phyloP scores from a whole-genome alignment of 208 protist species.

The Trypanosoma brucei region DNA sequence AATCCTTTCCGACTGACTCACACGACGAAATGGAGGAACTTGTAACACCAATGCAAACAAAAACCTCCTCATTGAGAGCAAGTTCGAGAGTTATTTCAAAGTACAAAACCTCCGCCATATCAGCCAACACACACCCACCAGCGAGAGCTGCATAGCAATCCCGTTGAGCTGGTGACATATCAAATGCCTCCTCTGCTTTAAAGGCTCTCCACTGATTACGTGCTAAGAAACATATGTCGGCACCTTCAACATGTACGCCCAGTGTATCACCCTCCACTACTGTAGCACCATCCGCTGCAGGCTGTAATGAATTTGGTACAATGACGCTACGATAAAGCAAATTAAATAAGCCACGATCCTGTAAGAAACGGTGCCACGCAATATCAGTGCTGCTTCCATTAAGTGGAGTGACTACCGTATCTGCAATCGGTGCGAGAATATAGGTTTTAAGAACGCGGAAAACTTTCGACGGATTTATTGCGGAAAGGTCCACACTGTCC shows the following conservation, averaged over 20 bases:
- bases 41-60: conserved; percentile 63
- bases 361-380: conserved; percentile 10
- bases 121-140: conserved; percentile 59
- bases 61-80: conserved; percentile 31
- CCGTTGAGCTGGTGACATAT: conserved; percentile 19
- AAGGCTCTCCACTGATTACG: conserved; percentile 70
- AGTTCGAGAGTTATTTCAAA: conserved; percentile 82
- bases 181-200: no score
- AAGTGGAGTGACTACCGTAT: conserved; percentile 13
- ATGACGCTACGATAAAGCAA: conserved; percentile 64
- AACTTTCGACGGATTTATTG: conserved; percentile 66
- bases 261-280: conserved; percentile 80
- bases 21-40: conserved; percentile 38
- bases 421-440: conserved; percentile 25
- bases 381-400: conserved; percentile 17
- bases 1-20: conserved; percentile 31
- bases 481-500: conserved; percentile 80
- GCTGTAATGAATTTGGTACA: conserved; percentile 74
- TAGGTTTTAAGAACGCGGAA: conserved; percentile 65
- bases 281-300: conserved; percentile 53
- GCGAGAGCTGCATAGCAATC: conserved; percentile 69
- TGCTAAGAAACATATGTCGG: conserved; percentile 60
- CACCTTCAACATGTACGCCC: conserved; percentile 74
- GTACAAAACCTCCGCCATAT: conserved; percentile 79
- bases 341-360: conserved; percentile 44